Percentiles rank a stretch among this genome's conserved stretches.
These are phyloP conservation scores for Venturia carpophila DNA, from an alignment of 2,329 filamentous ascomycete species.

Conservation along the genomic window DNA sequence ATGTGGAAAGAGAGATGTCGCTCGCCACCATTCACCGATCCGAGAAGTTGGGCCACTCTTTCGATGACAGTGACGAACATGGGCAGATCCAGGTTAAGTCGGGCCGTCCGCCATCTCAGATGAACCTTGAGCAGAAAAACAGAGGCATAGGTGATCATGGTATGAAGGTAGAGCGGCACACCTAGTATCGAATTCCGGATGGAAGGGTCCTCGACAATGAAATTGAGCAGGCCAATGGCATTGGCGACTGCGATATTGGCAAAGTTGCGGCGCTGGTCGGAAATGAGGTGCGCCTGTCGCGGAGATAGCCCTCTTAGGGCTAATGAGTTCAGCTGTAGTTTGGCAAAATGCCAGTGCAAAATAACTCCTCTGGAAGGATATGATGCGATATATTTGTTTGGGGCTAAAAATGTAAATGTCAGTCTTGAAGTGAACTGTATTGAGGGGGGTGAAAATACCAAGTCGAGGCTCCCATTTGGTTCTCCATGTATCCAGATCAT, in stretches of 20 bases:
- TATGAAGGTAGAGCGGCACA: slow-evolving; percentile 39
- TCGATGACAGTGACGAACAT: slow-evolving; percentile 16
- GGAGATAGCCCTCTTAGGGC: slow-evolving; percentile 41
- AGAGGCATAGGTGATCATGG: slow-evolving; percentile 41
- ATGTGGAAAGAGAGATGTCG: slow-evolving; percentile 17
- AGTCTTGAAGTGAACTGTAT: slow-evolving; percentile 14
- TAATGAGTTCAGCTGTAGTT: slow-evolving; percentile 44
- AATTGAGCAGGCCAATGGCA: slow-evolving; percentile 36
- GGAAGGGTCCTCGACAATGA: slow-evolving; percentile 37
- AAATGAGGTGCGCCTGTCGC: slow-evolving; percentile 33
- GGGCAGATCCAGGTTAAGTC: slow-evolving; percentile 15
- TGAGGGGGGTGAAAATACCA: slow-evolving; percentile 11
- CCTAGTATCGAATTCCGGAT: slow-evolving; percentile 37
- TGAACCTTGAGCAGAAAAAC: slow-evolving; percentile 39
- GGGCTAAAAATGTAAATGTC: slow-evolving; percentile 27
- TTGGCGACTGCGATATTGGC: slow-evolving; percentile 35
- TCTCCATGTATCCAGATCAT: slow-evolving; percentile 19
- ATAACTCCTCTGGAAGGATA: slow-evolving; percentile 45
- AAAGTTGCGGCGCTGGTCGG: slow-evolving; percentile 37
- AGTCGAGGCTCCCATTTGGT: slow-evolving; percentile 19
- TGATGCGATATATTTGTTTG: slow-evolving; percentile 40
- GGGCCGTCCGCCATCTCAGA: slow-evolving; percentile 17
- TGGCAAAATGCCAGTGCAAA: slow-evolving; percentile 45
- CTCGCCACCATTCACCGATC: slow-evolving; percentile 12
- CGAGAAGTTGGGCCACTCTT: slow-evolving; percentile 13